Evolutionary conservation across 2,329 filamentous ascomycete genomes (phyloP).

Genomic region (Colletotrichum sp.): DNA sequence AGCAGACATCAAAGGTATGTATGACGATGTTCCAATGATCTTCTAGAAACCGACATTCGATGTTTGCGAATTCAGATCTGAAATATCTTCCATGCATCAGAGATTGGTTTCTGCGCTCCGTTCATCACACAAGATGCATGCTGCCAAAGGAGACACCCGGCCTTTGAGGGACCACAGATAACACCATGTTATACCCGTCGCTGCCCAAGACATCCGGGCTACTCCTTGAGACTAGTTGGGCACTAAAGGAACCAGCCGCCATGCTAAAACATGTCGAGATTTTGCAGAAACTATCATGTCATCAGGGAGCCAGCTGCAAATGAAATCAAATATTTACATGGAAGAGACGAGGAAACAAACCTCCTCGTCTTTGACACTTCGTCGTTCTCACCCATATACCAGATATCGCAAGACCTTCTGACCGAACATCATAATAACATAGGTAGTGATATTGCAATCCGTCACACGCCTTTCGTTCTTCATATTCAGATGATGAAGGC

Average conservation of each 20-base stretch:
- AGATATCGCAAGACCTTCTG: neutral
- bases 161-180: neutral
- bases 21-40: neutral
- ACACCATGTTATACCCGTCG: neutral
- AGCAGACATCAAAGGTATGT: neutral
- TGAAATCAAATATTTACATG: accelerated
- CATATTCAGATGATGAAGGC: neutral
- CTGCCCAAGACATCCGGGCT: neutral
- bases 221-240: neutral
- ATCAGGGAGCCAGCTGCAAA: neutral
- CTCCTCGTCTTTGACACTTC: neutral
- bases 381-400: neutral
- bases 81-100: neutral
- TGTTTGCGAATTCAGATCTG: neutral
- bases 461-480: accelerated
- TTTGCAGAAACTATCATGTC: neutral
- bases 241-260: neutral
- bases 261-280: neutral
- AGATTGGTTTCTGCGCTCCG: neutral
- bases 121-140: neutral
- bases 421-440: neutral
- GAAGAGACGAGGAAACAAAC: neutral
- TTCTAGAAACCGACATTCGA: neutral
- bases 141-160: neutral
- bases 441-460: too few relatives aligned